Conservation (phyloP, 2,329 filamentous ascomycete genomes). For the Colletotrichum sp. region DNA sequence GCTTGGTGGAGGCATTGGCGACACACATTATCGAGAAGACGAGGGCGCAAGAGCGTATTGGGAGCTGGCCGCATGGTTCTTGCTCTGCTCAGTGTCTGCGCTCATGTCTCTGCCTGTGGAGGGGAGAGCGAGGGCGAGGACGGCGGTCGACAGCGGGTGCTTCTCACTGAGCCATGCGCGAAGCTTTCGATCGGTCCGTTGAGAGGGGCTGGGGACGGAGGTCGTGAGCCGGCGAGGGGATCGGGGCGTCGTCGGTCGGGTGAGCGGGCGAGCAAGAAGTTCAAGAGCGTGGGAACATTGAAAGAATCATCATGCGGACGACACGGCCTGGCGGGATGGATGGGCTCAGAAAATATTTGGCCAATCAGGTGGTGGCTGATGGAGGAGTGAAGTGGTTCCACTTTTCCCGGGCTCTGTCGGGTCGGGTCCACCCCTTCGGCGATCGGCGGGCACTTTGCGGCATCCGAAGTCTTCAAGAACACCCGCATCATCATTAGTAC, state of each 20-base stretch:
- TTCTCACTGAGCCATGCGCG: background rate
- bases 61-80: conserved; percentile 21
- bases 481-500: background rate
- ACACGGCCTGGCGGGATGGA: background rate
- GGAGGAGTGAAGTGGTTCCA: background rate
- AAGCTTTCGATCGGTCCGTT: background rate
- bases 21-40: conserved; percentile 16
- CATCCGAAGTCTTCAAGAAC: background rate
- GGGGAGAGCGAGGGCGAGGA: background rate
- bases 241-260: background rate
- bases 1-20: conserved; percentile 13
- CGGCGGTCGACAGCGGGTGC: background rate
- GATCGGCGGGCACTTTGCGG: background rate
- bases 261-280: background rate
- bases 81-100: conserved; percentile 14
- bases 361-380: conserved; percentile 4
- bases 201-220: background rate
- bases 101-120: conserved; percentile 15
- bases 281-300: background rate
- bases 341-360: conserved; percentile 3
- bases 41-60: conserved; percentile 15
- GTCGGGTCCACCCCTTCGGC: background rate
- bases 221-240: background rate
- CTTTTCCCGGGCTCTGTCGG: background rate
- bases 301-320: background rate